These are phyloP conservation scores for Sanghuangporus sanghuang DNA, from an alignment of 1,284 basidiomycete species.

Conservation along the genomic window DNA sequence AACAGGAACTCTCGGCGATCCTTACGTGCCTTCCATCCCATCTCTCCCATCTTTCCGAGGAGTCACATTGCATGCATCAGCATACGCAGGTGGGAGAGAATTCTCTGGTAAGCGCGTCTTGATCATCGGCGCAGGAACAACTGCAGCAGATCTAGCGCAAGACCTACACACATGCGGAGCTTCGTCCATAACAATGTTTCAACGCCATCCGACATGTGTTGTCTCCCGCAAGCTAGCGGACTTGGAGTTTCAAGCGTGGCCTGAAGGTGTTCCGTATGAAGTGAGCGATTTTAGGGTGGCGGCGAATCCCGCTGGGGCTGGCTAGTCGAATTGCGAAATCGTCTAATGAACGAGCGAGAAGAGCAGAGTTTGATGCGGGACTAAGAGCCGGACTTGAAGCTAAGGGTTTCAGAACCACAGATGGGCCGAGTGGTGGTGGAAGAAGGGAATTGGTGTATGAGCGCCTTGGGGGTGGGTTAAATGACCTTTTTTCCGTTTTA, in stretches of 20 bases:
- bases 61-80: conserved; percentile 27
- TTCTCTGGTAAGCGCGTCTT: conserved; percentile 32
- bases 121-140: conserved; percentile 38
- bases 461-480: conserved; percentile 27
- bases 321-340: conserved; percentile 31
- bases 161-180: conserved; percentile 31
- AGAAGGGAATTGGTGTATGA: conserved; percentile 25
- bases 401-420: conserved; percentile 34
- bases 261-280: conserved; percentile 36
- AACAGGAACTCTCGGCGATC: conserved; percentile 32
- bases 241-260: conserved; percentile 30
- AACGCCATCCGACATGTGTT: conserved; percentile 31
- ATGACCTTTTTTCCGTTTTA: background rate
- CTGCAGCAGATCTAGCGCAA: conserved; percentile 34
- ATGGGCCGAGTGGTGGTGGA: conserved; percentile 29
- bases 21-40: conserved; percentile 27
- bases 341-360: conserved; percentile 23
- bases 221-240: conserved; percentile 29
- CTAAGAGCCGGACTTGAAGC: conserved; percentile 32
- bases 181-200: conserved; percentile 34
- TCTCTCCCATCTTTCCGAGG: conserved; percentile 31
- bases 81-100: conserved; percentile 25
- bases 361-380: conserved; percentile 27
- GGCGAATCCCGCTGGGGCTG: conserved; percentile 35
- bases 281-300: conserved; percentile 41